Conservation (phyloP, 257 asterid species). For the Nicotiana obtusifolia region DNA sequence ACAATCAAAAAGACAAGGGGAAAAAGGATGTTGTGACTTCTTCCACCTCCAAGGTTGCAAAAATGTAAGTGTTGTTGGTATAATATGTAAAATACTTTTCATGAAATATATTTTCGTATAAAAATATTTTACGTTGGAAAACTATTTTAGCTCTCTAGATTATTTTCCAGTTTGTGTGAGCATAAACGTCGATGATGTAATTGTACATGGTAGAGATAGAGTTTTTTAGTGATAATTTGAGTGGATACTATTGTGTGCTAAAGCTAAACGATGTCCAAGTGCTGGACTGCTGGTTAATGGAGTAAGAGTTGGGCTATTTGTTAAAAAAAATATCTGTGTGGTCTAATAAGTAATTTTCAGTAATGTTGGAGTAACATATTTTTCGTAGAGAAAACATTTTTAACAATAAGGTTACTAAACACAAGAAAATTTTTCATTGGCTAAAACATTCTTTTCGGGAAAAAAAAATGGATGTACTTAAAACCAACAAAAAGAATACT, state of each 20-base stretch:
- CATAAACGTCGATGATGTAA: not conserved
- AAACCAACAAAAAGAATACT: too few relatives aligned
- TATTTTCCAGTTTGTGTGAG: not conserved
- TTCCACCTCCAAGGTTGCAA: too few relatives aligned
- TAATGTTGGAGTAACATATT: not conserved
- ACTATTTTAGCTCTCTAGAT: too few relatives aligned
- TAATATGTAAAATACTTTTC: not conserved
- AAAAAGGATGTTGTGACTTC: too few relatives aligned
- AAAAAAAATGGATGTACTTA: too few relatives aligned
- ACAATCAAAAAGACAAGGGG: too few relatives aligned
- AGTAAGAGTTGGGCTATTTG: not conserved
- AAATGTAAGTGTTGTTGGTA: not conserved
- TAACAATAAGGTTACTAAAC: not conserved
- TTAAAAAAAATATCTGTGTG: not conserved
- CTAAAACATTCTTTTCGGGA: too few relatives aligned
- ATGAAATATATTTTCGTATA: not conserved
- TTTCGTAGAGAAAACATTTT: too few relatives aligned
- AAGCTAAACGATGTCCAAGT: not conserved
- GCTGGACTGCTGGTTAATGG: not conserved
- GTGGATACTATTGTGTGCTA: too few relatives aligned
- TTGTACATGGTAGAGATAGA: not conserved
- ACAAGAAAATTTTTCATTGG: not conserved
- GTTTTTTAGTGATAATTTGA: not conserved
- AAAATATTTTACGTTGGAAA: not conserved
- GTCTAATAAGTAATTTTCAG: not conserved